phyloP scores from a whole-genome alignment of 2,329 filamentous ascomycete species.

The Colletotrichum sidae region DNA sequence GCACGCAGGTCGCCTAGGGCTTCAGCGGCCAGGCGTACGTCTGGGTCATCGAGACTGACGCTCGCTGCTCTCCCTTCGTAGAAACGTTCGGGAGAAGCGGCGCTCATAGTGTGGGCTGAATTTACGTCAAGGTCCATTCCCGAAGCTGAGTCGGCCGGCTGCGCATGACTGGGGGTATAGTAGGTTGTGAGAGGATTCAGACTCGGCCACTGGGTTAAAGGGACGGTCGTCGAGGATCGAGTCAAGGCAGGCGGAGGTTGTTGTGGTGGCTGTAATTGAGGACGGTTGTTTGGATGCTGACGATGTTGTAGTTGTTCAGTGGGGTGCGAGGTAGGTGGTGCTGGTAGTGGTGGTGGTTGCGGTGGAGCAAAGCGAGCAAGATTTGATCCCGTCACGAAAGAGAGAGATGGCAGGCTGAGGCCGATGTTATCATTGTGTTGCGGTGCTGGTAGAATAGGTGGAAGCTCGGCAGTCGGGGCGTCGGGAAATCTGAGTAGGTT shows the following conservation, averaged over 20 bases:
- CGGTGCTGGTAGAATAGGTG: constrained; percentile 53
- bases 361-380: constrained; percentile 42
- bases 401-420: constrained; percentile 55
- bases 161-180: constrained; percentile 57
- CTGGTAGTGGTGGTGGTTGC: constrained; percentile 30
- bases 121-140: constrained; percentile 61
- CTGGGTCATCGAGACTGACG: constrained; percentile 73
- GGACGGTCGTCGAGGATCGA: constrained; percentile 40
- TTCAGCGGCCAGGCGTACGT: constrained; percentile 78
- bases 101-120: constrained; percentile 53
- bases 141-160: constrained; percentile 57
- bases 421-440: constrained; percentile 41
- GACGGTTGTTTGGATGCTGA: constrained; percentile 32
- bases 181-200: constrained; percentile 63
- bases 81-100: constrained; percentile 59
- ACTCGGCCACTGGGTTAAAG: constrained; percentile 58
- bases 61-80: constrained; percentile 59
- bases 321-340: constrained; percentile 26
- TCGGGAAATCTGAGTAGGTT: constrained; percentile 47
- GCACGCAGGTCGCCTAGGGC: constrained; percentile 80
- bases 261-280: constrained; percentile 10
- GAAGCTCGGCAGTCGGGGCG: constrained; percentile 52
- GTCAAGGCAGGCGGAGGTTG: constrained; percentile 38
- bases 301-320: constrained; percentile 33
- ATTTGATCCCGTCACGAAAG: constrained; percentile 50